Evolutionary conservation across 2,329 filamentous ascomycete genomes (phyloP), one percentile per base, ranked within the genome.

Genomic region (Verticillium nonalfalfae): DNA sequence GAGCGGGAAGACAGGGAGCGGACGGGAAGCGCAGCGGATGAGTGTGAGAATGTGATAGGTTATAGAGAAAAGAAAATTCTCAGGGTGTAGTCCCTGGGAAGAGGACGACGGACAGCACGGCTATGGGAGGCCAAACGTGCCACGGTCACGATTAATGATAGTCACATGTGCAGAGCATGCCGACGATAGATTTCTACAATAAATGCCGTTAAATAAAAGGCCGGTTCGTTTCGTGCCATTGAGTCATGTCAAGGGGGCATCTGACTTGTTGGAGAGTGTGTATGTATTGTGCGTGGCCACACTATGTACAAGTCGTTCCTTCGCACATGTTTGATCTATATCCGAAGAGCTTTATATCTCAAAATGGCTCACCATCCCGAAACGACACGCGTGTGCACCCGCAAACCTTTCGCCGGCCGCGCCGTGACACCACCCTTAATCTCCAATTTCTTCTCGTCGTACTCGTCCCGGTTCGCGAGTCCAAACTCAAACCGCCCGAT

Each of bases 391-490:
- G 91, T 76, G 70, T 81, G 85, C 7, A 94, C 84, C 68, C 84
- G 81, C 71, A 97, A 76, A 0, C 92, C 92, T 61, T 87, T 87
- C 61, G 82, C 84, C 1, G 93, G 93, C 70, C 85, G 85, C 7
- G 86, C 81, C 21, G 93, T 96, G 57, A 95, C 81, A 2, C 85
- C 86, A 0, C 85, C 83, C 73, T 86, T 87, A 64, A 96, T 85
- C 56, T 83, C 74, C 56, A 94, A 71, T 66, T 89, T 85, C 56
- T 78, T 79, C 75, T 91, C 85, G 68, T 90, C 87, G 71, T 86
- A 75, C 71, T 88, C 82, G 63, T 86, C 83, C 68, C 84, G 76
- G 66, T 87, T 76, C 64, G 73, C 72, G 60, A 88, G 70, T 66
- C 76, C 76, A 71, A 88, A 86, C 70, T 87, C 82, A 73, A 96